Evolutionary conservation across 148 eudicot species (phyloP), one percentile per base, ranked within the genome.

Genomic region (Rhododendron vialii): DNA sequence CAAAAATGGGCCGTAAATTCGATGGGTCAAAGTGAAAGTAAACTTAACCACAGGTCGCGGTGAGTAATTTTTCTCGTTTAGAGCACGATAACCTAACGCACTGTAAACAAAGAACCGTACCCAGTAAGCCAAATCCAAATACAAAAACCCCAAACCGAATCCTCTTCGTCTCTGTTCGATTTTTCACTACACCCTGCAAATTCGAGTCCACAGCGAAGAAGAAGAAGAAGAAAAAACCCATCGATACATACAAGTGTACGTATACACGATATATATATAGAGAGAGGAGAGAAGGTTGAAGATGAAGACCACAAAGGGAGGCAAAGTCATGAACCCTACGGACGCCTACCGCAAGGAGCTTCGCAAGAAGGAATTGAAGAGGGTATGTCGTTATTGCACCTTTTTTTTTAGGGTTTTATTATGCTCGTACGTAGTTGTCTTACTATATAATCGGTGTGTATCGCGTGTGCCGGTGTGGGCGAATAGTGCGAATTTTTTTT

Each of bases 291-390:
- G 45, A 67, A 50, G 76, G 24, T 87, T 57, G 81, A 95, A 85
- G 80, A 95, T 95, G 97, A 96, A 96, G 92, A 96, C 98, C 30
- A 96, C 99, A 78, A 96, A 96, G 87, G 97, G 98, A 15, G 99
- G 99, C 57, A 96, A 96, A 88, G 91, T 90, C 85, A 96, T 96
- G 98, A 96, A 96, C 91, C 98, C 98, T 85, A 96, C 98, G 35
- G 98, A 96, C 81, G 98, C 98, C 18, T 96, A 93, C 87, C 98
- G 98, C 4, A 96, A 96, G 81, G 98, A 95, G 88, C 94, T 96
- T 26, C 98, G 98, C 38, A 96, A 94, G 79, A 94, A 94, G 89
- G 99, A 96, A 91, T 88, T 96, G 3, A 96, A 95, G 89, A 86
- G 99, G 91, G 99, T 96, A 89, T 33, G 30, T 63, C 24, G 22